Conservation (phyloP, 177 flowering plant species). For the Vitis hybrid region DNA sequence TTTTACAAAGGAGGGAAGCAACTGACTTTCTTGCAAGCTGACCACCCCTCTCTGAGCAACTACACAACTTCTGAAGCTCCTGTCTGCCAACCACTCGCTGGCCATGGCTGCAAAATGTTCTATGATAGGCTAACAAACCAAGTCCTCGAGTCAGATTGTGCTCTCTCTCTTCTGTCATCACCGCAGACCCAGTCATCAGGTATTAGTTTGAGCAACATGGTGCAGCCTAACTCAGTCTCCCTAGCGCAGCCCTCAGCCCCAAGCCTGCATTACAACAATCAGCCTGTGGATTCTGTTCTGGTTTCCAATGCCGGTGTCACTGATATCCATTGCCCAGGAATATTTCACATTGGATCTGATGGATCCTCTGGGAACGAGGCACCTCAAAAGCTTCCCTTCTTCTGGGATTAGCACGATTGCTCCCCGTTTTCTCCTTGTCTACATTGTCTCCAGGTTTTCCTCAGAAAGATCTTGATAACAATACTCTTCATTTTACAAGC, state of each 20-base stretch:
- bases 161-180: conserved; percentile 98
- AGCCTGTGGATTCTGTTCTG: conserved; percentile 33
- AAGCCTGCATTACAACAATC: conserved; percentile 24
- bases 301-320: conserved; percentile 29
- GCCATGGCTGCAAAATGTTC: conserved; percentile 27
- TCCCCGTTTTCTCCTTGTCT: not conserved
- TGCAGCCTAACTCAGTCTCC: conserved; percentile 35
- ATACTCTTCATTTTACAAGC: too few species aligned
- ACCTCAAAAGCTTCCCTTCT: conserved; percentile 52
- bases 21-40: conserved; percentile 34
- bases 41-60: conserved; percentile 11
- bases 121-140: conserved; percentile 33
- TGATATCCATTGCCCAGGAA: conserved; percentile 33
- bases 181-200: conserved; percentile 42
- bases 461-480: not conserved
- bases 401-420: conserved; percentile 43
- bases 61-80: conserved; percentile 29
- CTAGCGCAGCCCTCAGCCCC: conserved; percentile 36
- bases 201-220: conserved; percentile 33
- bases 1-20: conserved; percentile 29
- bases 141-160: conserved; percentile 60
- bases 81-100: conserved; percentile 33
- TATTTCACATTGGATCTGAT: conserved; percentile 35
- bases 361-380: conserved; percentile 37
- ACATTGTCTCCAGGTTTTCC: not conserved